phyloP scores from a whole-genome alignment of 495 filamentous ascomycete species.

The Astrothelium macrocarpum region DNA sequence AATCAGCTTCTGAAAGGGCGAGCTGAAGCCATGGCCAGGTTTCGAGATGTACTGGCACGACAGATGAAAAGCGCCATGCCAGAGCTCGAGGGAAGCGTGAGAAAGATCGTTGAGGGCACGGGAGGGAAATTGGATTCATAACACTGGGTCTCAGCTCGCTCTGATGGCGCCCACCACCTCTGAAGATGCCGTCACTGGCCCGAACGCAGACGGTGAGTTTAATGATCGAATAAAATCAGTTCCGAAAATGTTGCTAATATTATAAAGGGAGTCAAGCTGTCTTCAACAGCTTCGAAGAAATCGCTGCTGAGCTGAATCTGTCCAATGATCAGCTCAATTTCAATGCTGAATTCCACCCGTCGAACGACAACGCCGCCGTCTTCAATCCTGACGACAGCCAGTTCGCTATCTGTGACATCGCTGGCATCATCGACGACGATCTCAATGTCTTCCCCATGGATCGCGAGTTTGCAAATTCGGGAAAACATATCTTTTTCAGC shows the following conservation, averaged over 20 bases:
- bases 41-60: conserved; percentile 70
- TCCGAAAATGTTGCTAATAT: too few species aligned
- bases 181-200: not conserved
- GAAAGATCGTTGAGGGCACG: conserved; percentile 46
- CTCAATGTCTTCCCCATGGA: not conserved
- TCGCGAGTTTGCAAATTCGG: not conserved
- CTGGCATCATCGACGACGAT: not conserved
- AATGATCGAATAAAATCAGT: too few species aligned
- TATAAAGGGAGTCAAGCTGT: too few species aligned
- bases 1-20: conserved; percentile 85
- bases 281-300: too few species aligned
- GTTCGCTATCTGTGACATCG: not conserved
- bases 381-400: not conserved
- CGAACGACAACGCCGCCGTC: not conserved
- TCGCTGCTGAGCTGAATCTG: too few species aligned
- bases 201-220: not conserved
- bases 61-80: conserved; percentile 74
- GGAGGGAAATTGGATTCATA: conserved; percentile 25
- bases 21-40: conserved; percentile 64
- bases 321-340: too few species aligned
- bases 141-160: not conserved
- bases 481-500: too few species aligned
- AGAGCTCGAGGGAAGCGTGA: conserved; percentile 62
- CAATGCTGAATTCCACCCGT: too few species aligned
- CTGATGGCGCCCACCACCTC: conserved; percentile 4